Evolutionary conservation across 306 rosid species (phyloP), one percentile per base, ranked within the genome.

Genomic region (Coriaria nepalensis): DNA sequence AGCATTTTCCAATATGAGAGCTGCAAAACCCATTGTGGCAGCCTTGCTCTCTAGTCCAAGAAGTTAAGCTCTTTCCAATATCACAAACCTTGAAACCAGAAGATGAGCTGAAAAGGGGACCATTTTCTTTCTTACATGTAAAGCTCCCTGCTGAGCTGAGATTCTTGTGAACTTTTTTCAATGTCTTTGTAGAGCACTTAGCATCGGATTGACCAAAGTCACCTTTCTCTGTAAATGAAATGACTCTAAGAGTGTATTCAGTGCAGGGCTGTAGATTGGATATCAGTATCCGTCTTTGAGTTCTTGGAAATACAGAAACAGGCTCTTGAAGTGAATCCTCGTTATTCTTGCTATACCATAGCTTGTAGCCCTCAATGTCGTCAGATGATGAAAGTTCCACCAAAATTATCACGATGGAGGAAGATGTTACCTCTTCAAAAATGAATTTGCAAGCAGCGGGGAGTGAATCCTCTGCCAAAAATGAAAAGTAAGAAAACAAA

Each of bases 361-460:
- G 96, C 81, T 92, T 92, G 75, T 79, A 92, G 35, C 98, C 98
- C 61, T 75, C 73, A 59, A 82, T 65, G 45, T 78, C 68, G 35
- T 66, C 78, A 35, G 79, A 59, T 32, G 74, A 65, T 20, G 76
- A 60, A 66, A 85, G 76, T 59, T 82, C 93, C 41, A 92, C 55
- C 66, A 92, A 67, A 63, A 92, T 73, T 39, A 92, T 85, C 61
- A 79, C 80, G 52, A 92, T 87, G 2, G 94, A 82, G 39, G 87
- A 73, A 50, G 87, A 66, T 45, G 86, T 57, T 49, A 79, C 74
- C 74, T 82, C 94, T 76, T 92, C 96, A 63, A 85, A 92, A 65
- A 92, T 61, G 72, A 82, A 86, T 76, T 85, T 92, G 92, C 98
- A 92, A 48, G 98, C 98, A 45, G 98, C 86, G 43, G 98, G 98